These are phyloP conservation scores for Ascochyta viciae-villosae DNA, from an alignment of 2,329 filamentous ascomycete genomes.

Conservation along the genomic window DNA sequence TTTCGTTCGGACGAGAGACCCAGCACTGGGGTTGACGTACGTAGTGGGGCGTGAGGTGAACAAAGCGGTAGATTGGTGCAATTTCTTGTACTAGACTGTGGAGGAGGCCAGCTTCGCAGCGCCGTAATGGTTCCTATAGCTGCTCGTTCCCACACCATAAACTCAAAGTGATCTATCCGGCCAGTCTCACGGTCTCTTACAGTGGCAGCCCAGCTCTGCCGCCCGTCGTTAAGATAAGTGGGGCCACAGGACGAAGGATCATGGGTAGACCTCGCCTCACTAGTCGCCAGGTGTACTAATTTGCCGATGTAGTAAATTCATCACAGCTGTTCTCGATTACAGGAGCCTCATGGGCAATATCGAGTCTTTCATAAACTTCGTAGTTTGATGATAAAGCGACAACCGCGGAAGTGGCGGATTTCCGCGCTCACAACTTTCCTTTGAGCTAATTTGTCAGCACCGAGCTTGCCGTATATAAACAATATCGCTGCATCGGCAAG, in stretches of 20 bases:
- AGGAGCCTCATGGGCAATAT: not conserved
- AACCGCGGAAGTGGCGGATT: constrained; percentile 18
- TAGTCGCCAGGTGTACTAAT: not conserved
- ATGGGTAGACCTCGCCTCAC: not conserved
- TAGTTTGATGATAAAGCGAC: constrained; percentile 3
- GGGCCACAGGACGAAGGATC: not conserved
- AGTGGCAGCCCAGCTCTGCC: not conserved
- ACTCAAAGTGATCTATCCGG: not conserved
- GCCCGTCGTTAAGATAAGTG: not conserved
- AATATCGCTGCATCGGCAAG: not conserved
- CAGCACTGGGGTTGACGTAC: not conserved
- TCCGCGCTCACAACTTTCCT: constrained; percentile 14
- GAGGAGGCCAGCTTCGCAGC: not conserved
- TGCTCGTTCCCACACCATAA: not conserved
- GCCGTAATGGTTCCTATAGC: not conserved
- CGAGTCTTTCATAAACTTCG: not conserved
- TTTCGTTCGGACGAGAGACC: too few relatives aligned
- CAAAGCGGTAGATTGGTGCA: not conserved
- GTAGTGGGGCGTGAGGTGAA: not conserved
- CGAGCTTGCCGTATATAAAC: constrained; percentile 20
- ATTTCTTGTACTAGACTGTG: not conserved
- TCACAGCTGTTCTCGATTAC: not conserved
- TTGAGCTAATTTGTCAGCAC: constrained; percentile 35
- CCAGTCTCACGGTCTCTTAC: not conserved
- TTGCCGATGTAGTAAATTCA: not conserved